Conservation (phyloP, 768 basidiomycete genomes). For the Cubamyces lactineus region DNA sequence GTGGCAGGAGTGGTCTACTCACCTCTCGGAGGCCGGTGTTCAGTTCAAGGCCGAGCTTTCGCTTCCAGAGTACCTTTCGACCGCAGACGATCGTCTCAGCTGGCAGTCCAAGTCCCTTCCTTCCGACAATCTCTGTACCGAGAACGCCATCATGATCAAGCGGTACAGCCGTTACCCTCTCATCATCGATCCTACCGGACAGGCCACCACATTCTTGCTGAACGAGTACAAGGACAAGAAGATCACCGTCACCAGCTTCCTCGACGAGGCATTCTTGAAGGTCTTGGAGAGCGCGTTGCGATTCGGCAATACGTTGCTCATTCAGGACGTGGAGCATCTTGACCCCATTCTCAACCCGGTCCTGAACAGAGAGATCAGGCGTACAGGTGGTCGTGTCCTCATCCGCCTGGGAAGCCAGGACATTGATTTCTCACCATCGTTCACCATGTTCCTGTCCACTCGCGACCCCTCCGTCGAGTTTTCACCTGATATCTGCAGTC, state of each 20-base stretch:
- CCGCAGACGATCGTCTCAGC: slow-evolving; percentile 91
- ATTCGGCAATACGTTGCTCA: slow-evolving; percentile 95
- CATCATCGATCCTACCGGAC: slow-evolving; percentile 97
- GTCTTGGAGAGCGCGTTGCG: slow-evolving; percentile 98
- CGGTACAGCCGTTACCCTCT: slow-evolving; percentile 97
- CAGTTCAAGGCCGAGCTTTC: slow-evolving; percentile 92
- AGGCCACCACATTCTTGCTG: slow-evolving; percentile 91
- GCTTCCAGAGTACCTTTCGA: slow-evolving; percentile 93
- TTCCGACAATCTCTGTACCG: slow-evolving; percentile 92
- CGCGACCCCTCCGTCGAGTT: slow-evolving; percentile 97
- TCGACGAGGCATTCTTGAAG: slow-evolving; percentile 98
- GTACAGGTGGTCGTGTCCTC: slow-evolving; percentile 95
- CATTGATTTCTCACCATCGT: slow-evolving; percentile 99
- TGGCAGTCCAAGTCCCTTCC: slow-evolving; percentile 98
- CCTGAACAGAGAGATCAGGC: slow-evolving; percentile 92
- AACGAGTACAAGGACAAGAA: slow-evolving; percentile 96
- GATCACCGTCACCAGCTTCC: slow-evolving; percentile 97
- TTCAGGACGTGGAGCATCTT: slow-evolving; percentile 96
- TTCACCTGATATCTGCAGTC: slow-evolving; percentile 97
- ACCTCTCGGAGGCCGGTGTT: slow-evolving; percentile 87
- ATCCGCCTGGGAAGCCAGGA: slow-evolving; percentile 97
- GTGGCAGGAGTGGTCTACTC: slow-evolving; percentile 95
- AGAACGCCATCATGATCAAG: slow-evolving; percentile 99
- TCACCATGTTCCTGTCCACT: slow-evolving; percentile 99
- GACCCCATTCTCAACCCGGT: slow-evolving; percentile 98